Percentiles rank a stretch among this genome's conserved stretches.
Evolutionary conservation across 2,329 filamentous ascomycete genomes (phyloP).

Genomic region (Penicillium hesseltinei): DNA sequence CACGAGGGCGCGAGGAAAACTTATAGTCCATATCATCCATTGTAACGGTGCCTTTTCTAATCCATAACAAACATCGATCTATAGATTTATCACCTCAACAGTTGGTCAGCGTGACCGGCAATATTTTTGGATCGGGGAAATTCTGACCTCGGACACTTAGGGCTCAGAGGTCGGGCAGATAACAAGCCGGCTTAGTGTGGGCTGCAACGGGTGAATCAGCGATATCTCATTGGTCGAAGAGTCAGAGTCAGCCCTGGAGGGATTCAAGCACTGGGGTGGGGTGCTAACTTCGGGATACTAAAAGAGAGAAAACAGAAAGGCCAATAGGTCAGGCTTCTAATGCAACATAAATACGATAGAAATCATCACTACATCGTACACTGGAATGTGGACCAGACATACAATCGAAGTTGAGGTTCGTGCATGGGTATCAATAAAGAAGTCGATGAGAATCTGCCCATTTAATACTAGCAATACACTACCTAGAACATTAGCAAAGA

Average conservation of each 20-base stretch:
- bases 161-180: neutral
- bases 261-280: neutral
- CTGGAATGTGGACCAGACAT: neutral
- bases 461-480: neutral
- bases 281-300: neutral
- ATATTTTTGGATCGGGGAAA: neutral
- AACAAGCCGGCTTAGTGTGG: neutral
- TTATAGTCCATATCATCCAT: neutral
- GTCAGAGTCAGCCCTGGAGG: neutral
- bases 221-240: neutral
- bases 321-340: neutral
- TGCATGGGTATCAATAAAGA: neutral
- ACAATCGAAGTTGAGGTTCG: neutral
- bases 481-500: neutral
- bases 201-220: neutral
- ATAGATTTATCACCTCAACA: neutral
- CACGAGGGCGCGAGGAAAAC: neutral
- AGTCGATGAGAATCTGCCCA: neutral
- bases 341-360: neutral
- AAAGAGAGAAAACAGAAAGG: neutral
- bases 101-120: neutral
- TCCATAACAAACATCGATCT: neutral
- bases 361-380: neutral
- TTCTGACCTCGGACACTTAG: neutral
- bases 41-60: neutral